Evolutionary conservation across 345 rosid species (phyloP), one percentile per base, ranked within the genome.

Genomic region (Eutrema heterophyllum): DNA sequence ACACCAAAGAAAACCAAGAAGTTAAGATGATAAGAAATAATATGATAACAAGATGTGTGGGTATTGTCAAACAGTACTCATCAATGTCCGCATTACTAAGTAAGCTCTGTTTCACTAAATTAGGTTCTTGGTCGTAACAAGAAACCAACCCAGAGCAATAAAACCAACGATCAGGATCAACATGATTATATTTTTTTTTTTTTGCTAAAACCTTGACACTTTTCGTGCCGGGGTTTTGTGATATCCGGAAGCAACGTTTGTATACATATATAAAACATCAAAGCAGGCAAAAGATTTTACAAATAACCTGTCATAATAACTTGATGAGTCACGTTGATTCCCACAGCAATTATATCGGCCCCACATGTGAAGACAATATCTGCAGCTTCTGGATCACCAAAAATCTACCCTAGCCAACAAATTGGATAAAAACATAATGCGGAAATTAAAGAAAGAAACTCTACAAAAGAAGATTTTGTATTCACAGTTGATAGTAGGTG

Each of bases 321-420:
- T 84, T 95, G 99, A 81, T 89, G 99, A 30, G 97, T 95, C 41
- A 92, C 96, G 77, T 95, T 95, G 70, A 95, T 79, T n/a, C 98
- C 97, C 63, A 95, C 86, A 13, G 93, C 97, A 76, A 95, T 58
- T 64, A 89, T 63, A 82, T 89, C 92, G 3, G 99, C 99, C 27
- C 99, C 97, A 80, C 97, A 73, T 26, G 96, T 92, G 79, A 95
- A 92, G 16, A 92, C 93, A 70, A 92, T 74, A 69, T 95, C 97
- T 52, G 97, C 97, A 76, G 97, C 97, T 49, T 92, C 97, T 26
- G 99, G 97, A 80, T 95, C 97, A 1, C 97, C 97, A 65, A 83
- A 86, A 43, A 92, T 86, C 96, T 95, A 87, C 70, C 64, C 72
- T 77, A 38, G 61, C 75, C 64, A 48, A 55, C 49, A 45, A 60